phyloP scores from a whole-genome alignment of 192 early-diverging fungal genomes.

The Backusella mclennaniae region DNA sequence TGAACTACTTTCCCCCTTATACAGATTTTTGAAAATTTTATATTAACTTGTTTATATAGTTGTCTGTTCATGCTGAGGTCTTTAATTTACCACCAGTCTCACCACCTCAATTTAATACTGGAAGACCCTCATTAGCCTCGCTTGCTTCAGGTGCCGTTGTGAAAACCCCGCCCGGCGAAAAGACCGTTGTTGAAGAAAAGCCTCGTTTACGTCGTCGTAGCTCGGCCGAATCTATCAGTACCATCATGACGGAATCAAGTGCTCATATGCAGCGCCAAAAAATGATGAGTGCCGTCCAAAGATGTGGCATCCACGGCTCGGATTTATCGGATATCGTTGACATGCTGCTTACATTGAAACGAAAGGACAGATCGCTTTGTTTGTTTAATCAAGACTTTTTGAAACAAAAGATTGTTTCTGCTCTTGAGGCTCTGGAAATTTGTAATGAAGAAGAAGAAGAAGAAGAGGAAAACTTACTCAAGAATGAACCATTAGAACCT shows the following conservation, averaged over 20 bases:
- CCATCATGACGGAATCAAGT: conserved; percentile 33
- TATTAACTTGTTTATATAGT: neutral
- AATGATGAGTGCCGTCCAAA: conserved; percentile 30
- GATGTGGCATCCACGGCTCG: conserved; percentile 5
- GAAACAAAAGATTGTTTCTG: conserved; percentile 23
- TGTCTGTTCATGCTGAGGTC: neutral
- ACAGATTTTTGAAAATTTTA: neutral
- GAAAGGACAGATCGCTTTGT: conserved; percentile 36
- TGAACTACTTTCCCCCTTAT: neutral
- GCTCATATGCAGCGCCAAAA: conserved; percentile 30
- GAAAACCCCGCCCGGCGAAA: conserved; percentile 6
- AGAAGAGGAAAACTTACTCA: neutral
- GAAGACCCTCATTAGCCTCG: conserved; percentile 15
- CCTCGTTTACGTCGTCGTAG: conserved; percentile 7
- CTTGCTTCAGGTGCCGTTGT: conserved; percentile 22
- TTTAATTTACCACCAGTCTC: conserved; percentile 2
- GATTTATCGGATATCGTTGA: conserved; percentile 34
- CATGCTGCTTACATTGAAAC: conserved; percentile 32
- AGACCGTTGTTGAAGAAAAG: neutral
- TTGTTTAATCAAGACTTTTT: conserved; percentile 39
- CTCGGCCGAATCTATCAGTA: conserved; percentile 29
- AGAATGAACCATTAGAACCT: neutral
- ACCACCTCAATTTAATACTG: conserved; percentile 7
- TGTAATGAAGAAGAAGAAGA: conserved; percentile 18
- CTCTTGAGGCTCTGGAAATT: conserved; percentile 28